Base-by-base conservation (phyloP, 345 rosid species). In the Arabidopsis arenosa region DNA sequence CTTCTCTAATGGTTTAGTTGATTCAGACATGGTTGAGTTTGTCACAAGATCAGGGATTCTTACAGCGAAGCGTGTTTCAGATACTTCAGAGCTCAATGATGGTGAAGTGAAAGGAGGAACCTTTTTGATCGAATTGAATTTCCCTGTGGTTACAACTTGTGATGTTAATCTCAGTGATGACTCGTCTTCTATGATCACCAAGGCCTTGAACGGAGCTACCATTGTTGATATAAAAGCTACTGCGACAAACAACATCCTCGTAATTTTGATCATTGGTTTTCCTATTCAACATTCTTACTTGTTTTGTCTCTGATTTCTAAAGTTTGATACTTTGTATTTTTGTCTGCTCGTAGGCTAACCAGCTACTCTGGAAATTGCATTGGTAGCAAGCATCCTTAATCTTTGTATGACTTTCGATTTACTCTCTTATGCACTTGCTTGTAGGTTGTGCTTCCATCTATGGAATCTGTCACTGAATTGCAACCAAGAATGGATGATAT, bases 391-490 rank as follows among this genome's bases (percentile, higher is more conserved):
- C 26, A 23, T 23, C 18, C 14, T 0, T 40, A 43, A 17, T 71
- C 15, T 52, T 6, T 49, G 14, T 35, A n/a, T 47, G 56, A 9
- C n/a, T 58, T 61, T 61, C 0, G 3, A 26, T 63, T 45, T 6
- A 55, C 58, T 36, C 43, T 45, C 5, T 33, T 41, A 10, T 60
- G 49, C 54, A 48, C 45, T 51, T 23, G 18, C 32, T 74, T 54
- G 81, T 57, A 90, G 96, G 88, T 85, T 71, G 87, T 82, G 75
- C 82, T 94, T 51, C 81, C 93, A 26, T 90, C 93, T 26, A 82
- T 76, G 40, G 81, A 88, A 83, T 84, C 81, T 69, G 90, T 94
- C 30, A 17, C 43, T 23, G 85, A 84, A 45, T 23, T 87, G 35
- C 74, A 84, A 66, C 95, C 97, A 43, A 76, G 43, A 74, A 53